Base-by-base conservation (phyloP, 1,284 basidiomycete genomes). In the Coniophora puteana region DNA sequence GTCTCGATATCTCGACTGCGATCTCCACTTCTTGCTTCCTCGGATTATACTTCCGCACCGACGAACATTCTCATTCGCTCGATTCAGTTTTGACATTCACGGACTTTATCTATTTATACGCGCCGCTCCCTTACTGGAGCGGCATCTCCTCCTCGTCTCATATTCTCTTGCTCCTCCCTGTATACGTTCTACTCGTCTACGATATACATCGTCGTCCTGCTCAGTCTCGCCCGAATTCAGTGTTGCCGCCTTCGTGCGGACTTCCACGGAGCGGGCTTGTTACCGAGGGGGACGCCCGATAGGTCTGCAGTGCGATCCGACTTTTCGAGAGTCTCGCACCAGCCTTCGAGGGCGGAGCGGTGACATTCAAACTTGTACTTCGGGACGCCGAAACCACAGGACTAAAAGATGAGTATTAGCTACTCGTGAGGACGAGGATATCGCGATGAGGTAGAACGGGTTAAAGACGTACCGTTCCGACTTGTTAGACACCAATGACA, bases 321-420 rank as follows among this genome's bases (percentile, higher is more conserved):
- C 18, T 36, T 45, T 31, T 63, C 57, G 11, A 59, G 43, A 29
- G 8, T 44, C 40, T 42, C 55, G 46, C 45, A 39, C 40, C 37
- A 58, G 56, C 67, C 45, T 52, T 62, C 49, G 41, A 72, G 65
- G n/a, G 64, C 63, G 4, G 60, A 66, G 20, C 77, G 71, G 38
- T 76, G 67, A 3, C 59, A 56, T 27, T 70, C 54, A 51, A 69
- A 78, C 30, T 66, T 59, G 47, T 69, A 78, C 43, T 66, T 66
- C 8, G 77, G 76, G 23, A 76, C 63, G 4, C 67, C 67, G 45
- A 63, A 78, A 12, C 74, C 72, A 43, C 73, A 77, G 1, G 72
- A 74, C 74, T 77, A 36, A 21, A 30, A 10, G 13, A 12, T 25
- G 14, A 20, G 6, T 18, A 38, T 31, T 17, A 39, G 23, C n/a